Evolutionary conservation across 2,329 filamentous ascomycete genomes (phyloP), one percentile per base, ranked within the genome.

Genomic region (Calonectria pteridis): DNA sequence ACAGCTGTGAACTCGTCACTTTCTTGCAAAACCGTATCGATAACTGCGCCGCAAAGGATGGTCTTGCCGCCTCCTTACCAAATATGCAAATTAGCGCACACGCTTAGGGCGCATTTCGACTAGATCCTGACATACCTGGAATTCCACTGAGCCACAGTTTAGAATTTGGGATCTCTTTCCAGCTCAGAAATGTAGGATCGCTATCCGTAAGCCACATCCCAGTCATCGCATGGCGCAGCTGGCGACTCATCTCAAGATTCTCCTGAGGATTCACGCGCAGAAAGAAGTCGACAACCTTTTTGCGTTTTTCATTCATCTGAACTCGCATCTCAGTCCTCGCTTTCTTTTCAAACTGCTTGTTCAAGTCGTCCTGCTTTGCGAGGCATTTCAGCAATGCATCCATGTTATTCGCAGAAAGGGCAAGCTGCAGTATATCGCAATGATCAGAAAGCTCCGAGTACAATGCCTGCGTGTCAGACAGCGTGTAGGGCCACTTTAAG

Each of bases 121-220:
- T 49, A 10, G 23, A 0, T 13, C 9, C 9, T n/a, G 10, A 67
- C 50, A 0, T 49, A 59, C 66, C 66, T 3, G 66, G 66, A 23
- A 69, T 69, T 0, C 66, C 66, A 28, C 66, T 69, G 1, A 69
- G 66, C 66, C 66, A 69, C 4, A 69, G 40, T 4, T 62, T 69
- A 1, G 26, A 26, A 37, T 59, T 62, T 13, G 37, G 29, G 18
- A 23, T 4, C 2, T 50, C 20, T 16, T 37, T 69, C 66, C 66
- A 69, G 0, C 20, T 13, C 7, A 26, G 37, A 20, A 69, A 68
- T 4, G 33, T 50, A 10, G 51, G 7, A 37, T 68, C 51, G 16
- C 28, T 59, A 5, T 50, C 37, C 6, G 66, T 68, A 4, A 69
- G 66, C 66, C 66, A 69, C 11, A 50, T 20, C 6, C 66, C 66